phyloP scores from a whole-genome alignment of 1,139 yeast species.

The Wickerhamiella pararugosa region DNA sequence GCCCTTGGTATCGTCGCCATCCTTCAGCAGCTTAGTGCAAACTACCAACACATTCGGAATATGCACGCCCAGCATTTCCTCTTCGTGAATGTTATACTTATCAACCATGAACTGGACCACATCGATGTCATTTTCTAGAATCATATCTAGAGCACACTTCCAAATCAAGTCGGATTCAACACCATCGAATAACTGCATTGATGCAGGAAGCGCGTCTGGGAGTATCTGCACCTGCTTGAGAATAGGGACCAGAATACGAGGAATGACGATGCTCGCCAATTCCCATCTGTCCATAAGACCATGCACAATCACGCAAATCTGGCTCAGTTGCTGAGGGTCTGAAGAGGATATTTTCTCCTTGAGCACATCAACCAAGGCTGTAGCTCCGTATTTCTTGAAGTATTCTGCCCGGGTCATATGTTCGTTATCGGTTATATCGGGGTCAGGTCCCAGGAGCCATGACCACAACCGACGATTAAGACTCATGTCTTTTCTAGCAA shows the following conservation, averaged over 20 bases:
- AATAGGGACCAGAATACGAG: slow-evolving; percentile 52
- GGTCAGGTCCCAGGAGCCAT: slow-evolving; percentile 72
- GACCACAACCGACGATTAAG: slow-evolving; percentile 83
- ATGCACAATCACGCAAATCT: slow-evolving; percentile 47
- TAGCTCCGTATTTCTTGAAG: slow-evolving; percentile 42
- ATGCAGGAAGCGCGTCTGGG: slow-evolving; percentile 30
- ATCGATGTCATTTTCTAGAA: slow-evolving; percentile 16
- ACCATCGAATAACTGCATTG: slow-evolving; percentile 64
- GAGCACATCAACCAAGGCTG: slow-evolving; percentile 38
- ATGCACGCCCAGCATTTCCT: slow-evolving; percentile 67
- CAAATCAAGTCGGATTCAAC: slow-evolving; percentile 70
- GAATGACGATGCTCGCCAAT: slow-evolving; percentile 59
- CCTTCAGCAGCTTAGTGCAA: background rate
- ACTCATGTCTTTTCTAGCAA: slow-evolving; percentile 80
- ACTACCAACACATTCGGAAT: slow-evolving; percentile 50
- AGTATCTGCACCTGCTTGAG: slow-evolving; percentile 25
- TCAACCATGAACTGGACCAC: slow-evolving; percentile 35
- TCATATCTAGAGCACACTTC: slow-evolving; percentile 40
- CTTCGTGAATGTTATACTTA: slow-evolving; percentile 64
- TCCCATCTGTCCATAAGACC: slow-evolving; percentile 91
- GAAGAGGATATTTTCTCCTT: slow-evolving; percentile 32
- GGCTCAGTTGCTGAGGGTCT: slow-evolving; percentile 26
- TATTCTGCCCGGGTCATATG: slow-evolving; percentile 32
- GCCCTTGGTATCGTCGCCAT: background rate
- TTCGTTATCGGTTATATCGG: slow-evolving; percentile 13